Conservation (phyloP, 805 yeast species). For the Zygoascus ofunaensis region DNA sequence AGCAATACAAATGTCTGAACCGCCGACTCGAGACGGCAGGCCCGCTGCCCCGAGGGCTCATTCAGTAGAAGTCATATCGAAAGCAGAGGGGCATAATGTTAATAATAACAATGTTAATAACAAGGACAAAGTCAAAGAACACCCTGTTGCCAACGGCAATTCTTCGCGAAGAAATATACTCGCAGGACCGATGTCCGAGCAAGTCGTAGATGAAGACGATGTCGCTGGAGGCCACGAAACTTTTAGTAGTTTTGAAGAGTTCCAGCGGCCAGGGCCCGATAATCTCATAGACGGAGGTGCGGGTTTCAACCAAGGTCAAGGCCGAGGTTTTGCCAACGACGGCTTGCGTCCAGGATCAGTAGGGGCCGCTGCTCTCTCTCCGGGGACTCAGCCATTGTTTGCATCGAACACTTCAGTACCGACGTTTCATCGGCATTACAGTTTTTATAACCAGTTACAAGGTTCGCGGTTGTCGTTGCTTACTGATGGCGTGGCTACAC, state of each 20-base stretch:
- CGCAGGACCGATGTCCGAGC: background rate
- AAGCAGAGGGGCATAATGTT: too few species aligned
- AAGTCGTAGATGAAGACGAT: background rate
- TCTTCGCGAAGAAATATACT: background rate
- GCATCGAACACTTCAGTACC: background rate
- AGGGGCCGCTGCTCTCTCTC: background rate
- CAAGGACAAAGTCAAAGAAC: too few species aligned
- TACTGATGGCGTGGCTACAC: background rate
- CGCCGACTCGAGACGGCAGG: too few species aligned
- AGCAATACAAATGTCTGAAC: too few species aligned
- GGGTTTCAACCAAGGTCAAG: background rate
- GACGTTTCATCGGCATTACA: constrained; percentile 3
- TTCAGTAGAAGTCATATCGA: too few species aligned
- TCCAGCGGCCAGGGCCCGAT: too few species aligned
- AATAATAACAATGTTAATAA: too few species aligned
- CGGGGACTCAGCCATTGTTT: background rate
- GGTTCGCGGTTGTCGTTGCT: background rate
- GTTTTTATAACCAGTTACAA: constrained; percentile 3
- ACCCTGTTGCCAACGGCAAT: too few species aligned
- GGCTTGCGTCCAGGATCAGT: background rate
- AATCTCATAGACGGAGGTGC: background rate
- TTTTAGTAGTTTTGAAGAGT: background rate
- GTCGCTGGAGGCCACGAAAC: background rate
- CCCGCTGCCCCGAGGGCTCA: too few species aligned
- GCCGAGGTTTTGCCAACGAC: background rate